These are phyloP conservation scores for Tylopilus plumbeoviolaceoides DNA, from an alignment of 768 basidiomycete species.

Conservation along the genomic window DNA sequence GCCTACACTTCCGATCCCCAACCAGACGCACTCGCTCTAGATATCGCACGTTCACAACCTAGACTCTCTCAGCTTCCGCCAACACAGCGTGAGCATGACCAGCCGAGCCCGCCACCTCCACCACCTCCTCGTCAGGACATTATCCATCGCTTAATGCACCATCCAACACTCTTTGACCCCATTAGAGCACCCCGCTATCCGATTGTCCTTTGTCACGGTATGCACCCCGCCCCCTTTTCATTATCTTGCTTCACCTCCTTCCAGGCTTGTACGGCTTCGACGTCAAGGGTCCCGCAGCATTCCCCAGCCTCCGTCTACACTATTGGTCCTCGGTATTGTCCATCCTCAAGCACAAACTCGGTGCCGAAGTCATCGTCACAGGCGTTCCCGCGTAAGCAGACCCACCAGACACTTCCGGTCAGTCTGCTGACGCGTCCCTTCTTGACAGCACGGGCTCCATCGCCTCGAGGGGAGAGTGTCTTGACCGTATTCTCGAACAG, in stretches of 20 bases:
- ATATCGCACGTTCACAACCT: too few species aligned
- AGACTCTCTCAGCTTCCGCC: slow-evolving; percentile 9
- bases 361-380: slow-evolving; percentile 94
- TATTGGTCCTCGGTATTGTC: slow-evolving; percentile 92
- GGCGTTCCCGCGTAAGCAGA: slow-evolving; percentile 85
- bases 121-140: slow-evolving; percentile 18
- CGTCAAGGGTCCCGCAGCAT: slow-evolving; percentile 75
- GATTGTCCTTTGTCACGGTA: slow-evolving; percentile 53
- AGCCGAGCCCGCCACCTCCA: background rate
- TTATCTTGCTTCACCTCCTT: background rate
- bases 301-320: slow-evolving; percentile 81
- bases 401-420: background rate
- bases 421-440: background rate
- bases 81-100: slow-evolving; percentile 9
- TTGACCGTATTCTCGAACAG: slow-evolving; percentile 67
- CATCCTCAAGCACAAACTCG: slow-evolving; percentile 73
- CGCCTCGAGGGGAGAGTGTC: slow-evolving; percentile 66
- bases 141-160: slow-evolving; percentile 68
- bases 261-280: slow-evolving; percentile 94
- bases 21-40: background rate
- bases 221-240: background rate
- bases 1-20: slow-evolving; percentile 26
- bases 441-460: slow-evolving; percentile 80
- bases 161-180: slow-evolving; percentile 78
- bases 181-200: slow-evolving; percentile 79